Evolutionary conservation across 108 stramenopile species (phyloP).

Genomic region (Skeletonema tropicum): DNA sequence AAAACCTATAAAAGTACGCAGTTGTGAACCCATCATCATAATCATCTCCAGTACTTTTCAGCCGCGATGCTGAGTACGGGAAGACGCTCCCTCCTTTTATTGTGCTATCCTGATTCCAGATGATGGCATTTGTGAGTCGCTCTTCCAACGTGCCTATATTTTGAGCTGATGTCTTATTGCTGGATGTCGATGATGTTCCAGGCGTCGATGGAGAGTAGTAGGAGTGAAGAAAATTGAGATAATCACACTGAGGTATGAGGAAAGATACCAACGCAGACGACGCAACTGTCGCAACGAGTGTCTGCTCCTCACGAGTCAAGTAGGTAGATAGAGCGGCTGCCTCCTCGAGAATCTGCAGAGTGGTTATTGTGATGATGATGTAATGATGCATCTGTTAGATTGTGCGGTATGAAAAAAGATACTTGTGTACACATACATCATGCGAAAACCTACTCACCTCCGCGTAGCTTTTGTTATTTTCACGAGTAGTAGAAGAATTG

Average conservation of each 20-base stretch:
- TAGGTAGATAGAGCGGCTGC: conserved; percentile 27
- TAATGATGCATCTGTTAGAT: neutral
- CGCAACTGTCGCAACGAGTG: conserved; percentile 19
- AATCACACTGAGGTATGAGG: conserved; percentile 34
- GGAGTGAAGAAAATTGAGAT: conserved; percentile 25
- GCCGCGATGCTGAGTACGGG: conserved; percentile 24
- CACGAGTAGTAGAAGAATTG: neutral
- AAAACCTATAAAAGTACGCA: conserved; percentile 24
- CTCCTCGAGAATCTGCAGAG: conserved; percentile 28
- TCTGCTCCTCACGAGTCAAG: conserved; percentile 22
- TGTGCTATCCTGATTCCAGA: conserved; percentile 14
- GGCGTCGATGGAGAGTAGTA: conserved; percentile 16
- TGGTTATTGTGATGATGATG: neutral
- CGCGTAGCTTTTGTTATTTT: conserved; percentile 10
- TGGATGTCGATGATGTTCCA: neutral
- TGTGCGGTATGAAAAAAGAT: neutral
- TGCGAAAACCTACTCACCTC: conserved; percentile 4
- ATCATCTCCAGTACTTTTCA: conserved; percentile 11
- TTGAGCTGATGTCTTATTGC: neutral
- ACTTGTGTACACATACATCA: neutral
- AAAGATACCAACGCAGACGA: conserved; percentile 26
- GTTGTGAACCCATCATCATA: conserved; percentile 19
- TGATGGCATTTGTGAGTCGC: conserved; percentile 12
- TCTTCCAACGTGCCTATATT: conserved; percentile 15
- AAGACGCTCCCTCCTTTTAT: conserved; percentile 7